phyloP scores from a whole-genome alignment of 1,139 yeast genomes.

The Petasospora fabianii region DNA sequence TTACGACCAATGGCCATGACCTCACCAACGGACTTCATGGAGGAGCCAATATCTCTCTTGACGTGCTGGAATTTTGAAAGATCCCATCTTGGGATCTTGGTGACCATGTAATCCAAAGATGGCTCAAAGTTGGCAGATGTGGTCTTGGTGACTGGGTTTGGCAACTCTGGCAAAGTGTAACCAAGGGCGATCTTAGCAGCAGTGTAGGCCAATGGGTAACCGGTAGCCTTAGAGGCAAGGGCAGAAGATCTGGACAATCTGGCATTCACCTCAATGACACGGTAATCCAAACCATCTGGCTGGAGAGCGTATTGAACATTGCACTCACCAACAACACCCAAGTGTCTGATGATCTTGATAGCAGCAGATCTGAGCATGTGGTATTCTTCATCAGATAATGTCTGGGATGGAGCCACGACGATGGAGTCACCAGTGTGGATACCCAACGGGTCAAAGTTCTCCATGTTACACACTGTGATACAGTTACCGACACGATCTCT shows the following conservation, averaged over 20 bases:
- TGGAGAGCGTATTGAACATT: slow-evolving; percentile 96
- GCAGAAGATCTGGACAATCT: slow-evolving; percentile 97
- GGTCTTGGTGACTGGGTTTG: slow-evolving; percentile 94
- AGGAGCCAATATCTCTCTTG: slow-evolving; percentile 86
- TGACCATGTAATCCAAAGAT: slow-evolving; percentile 91
- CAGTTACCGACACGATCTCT: slow-evolving; percentile 96
- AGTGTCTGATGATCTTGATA: slow-evolving; percentile 91
- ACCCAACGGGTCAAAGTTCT: slow-evolving; percentile 96
- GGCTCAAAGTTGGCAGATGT: slow-evolving; percentile 98
- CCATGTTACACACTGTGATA: slow-evolving; percentile 99
- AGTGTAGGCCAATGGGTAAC: slow-evolving; percentile 96
- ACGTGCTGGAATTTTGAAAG: slow-evolving; percentile 92
- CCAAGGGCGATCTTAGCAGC: slow-evolving; percentile 97
- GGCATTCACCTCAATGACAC: slow-evolving; percentile 97
- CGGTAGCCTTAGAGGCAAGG: slow-evolving; percentile 96
- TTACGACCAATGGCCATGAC: slow-evolving; percentile 99
- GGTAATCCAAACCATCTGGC: slow-evolving; percentile 91
- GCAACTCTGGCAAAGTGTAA: slow-evolving; percentile 89
- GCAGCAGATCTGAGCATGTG: slow-evolving; percentile 98
- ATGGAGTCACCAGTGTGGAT: slow-evolving; percentile 98
- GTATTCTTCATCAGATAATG: slow-evolving; percentile 93
- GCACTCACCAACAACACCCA: slow-evolving; percentile 99
- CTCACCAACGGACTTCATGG: slow-evolving; percentile 99
- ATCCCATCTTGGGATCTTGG: slow-evolving; percentile 99
- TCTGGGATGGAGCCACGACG: slow-evolving; percentile 98